Base-by-base conservation (phyloP, 768 basidiomycete genomes). In the Xerocomellus dryophilus region DNA sequence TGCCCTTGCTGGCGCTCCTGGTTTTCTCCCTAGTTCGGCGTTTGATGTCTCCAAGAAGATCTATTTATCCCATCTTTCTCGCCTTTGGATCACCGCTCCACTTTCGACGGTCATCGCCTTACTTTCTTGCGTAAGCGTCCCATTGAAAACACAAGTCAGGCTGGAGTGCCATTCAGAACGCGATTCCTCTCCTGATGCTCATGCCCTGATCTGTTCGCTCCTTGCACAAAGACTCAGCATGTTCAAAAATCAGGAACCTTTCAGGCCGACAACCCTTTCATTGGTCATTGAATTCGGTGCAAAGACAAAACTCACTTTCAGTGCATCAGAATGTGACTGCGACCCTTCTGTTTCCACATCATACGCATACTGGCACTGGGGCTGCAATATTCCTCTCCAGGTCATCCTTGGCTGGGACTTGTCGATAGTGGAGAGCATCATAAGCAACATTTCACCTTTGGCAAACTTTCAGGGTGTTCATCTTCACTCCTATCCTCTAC, bases 1-100 rank as follows among this genome's bases (percentile, higher is more conserved):
- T 47, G 61, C 64, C 15, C 60, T 76, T 7, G 66, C 71, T 7
- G 58, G 38, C 9, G 20, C 49, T 5, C 4, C 11, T 2, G 7
- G 14, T 5, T n/a, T 39, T 41, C 21, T 34, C 29, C 17, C 43
- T 6, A 41, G 29, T 14, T 0, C 6, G 2, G 10, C 6, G 4
- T 39, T 12, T 17, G 1, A 39, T 8, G 11, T 17, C 31, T 41
- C 32, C 23, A 42, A 23, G 25, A 49, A 36, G 27, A 15, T 40
- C 29, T 1, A 34, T 17, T n/a, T 60, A 21, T 42, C 58, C 7
- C 45, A 12, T n/a, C 62, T 63, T 12, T 50, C 50, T 39, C 41
- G 43, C 31, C 29, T 62, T 17, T 46, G 4, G 5, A 18, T 63
- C 25, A 8, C 15, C 11, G 61, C 50, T 27, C 53, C 54, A 12